Percentiles rank a stretch among this genome's conserved stretches.
Conservation (phyloP, 2,329 filamentous ascomycete species). For the Rosellinia necatrix region DNA sequence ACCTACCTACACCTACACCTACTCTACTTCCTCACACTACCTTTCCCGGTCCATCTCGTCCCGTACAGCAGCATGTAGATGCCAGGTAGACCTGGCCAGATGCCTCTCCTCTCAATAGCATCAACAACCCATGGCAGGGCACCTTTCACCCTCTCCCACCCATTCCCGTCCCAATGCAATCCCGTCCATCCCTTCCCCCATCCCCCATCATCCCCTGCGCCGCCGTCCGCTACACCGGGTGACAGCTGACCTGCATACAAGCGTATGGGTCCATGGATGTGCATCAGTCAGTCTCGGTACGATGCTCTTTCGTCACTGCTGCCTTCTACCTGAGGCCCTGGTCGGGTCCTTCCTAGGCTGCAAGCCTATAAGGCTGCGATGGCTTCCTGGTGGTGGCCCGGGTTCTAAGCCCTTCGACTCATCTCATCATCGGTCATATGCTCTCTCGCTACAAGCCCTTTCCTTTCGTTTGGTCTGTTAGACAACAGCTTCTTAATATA, state of each 20-base stretch:
- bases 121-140: slow-evolving; percentile 26
- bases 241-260: slow-evolving; percentile 29
- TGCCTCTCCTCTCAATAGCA: too few species aligned
- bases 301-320: slow-evolving; percentile 38
- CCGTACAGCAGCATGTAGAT: too few species aligned
- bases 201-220: slow-evolving; percentile 27
- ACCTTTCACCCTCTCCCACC: slow-evolving; percentile 20
- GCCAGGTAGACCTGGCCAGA: neutral
- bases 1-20: neutral
- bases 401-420: slow-evolving; percentile 37
- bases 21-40: neutral
- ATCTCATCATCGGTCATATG: slow-evolving; percentile 39
- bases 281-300: slow-evolving; percentile 35
- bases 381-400: slow-evolving; percentile 43
- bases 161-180: slow-evolving; percentile 5
- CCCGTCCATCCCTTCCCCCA: slow-evolving; percentile 9
- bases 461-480: slow-evolving; percentile 32
- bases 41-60: neutral
- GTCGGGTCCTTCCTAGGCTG: slow-evolving; percentile 43
- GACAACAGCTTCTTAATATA: slow-evolving; percentile 32
- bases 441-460: slow-evolving; percentile 36
- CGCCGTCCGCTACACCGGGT: slow-evolving; percentile 26
- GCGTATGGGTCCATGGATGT: slow-evolving; percentile 23
- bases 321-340: slow-evolving; percentile 34
- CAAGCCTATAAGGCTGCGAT: slow-evolving; percentile 61